A percentile compares a stretch with the other conserved stretches of the same genome.
Evolutionary conservation across 345 rosid genomes (phyloP).

Genomic region (Eucalyptus marginata): DNA sequence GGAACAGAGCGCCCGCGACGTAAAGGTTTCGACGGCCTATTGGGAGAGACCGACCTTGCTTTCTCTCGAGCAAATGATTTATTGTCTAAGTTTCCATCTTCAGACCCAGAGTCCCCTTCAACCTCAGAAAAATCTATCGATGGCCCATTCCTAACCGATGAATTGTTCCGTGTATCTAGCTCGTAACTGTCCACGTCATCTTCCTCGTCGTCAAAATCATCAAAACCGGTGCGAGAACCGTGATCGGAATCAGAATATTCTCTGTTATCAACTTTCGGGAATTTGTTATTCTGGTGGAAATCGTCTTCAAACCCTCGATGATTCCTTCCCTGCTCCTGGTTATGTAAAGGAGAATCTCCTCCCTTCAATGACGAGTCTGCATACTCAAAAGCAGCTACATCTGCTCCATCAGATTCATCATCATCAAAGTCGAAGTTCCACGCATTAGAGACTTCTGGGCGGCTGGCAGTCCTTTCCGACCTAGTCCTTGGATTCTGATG

Average conservation of each 20-base stretch:
- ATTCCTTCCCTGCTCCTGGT: slow-evolving; percentile 9
- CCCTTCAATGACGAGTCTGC: slow-evolving; percentile 46
- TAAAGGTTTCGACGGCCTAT: slow-evolving; percentile 13
- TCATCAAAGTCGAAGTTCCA: slow-evolving; percentile 99
- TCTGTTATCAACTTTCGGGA: slow-evolving; percentile 4
- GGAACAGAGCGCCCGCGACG: slow-evolving; percentile 16
- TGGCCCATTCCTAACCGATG: slow-evolving; percentile 17
- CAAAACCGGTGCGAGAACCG: slow-evolving; percentile 52
- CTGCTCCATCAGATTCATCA: slow-evolving; percentile 96
- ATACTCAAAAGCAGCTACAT: slow-evolving; percentile 85
- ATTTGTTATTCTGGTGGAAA: slow-evolving; percentile 12
- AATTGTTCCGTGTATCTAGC: slow-evolving; percentile 34
- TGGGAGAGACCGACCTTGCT: slow-evolving; percentile 4
- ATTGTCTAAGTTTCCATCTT: slow-evolving; percentile 9
- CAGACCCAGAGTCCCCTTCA: slow-evolving; percentile 29
- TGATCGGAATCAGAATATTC: slow-evolving; percentile 31
- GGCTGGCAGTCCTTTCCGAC: slow-evolving; percentile 23
- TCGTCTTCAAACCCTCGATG: slow-evolving; percentile 25
- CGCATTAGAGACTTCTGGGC: slow-evolving; percentile 65
- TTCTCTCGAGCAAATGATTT: slow-evolving; percentile 2
- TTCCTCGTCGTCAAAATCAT: slow-evolving; percentile 92
- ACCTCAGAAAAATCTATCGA: slow-evolving; percentile 26
- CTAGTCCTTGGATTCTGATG: slow-evolving; percentile 27
- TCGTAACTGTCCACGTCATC: slow-evolving; percentile 92
- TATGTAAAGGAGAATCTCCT: slow-evolving; percentile 6